Evolutionary conservation across 2,329 filamentous ascomycete species (phyloP), one percentile per base, ranked within the genome.

Genomic region (Colletotrichum chrysophilum): DNA sequence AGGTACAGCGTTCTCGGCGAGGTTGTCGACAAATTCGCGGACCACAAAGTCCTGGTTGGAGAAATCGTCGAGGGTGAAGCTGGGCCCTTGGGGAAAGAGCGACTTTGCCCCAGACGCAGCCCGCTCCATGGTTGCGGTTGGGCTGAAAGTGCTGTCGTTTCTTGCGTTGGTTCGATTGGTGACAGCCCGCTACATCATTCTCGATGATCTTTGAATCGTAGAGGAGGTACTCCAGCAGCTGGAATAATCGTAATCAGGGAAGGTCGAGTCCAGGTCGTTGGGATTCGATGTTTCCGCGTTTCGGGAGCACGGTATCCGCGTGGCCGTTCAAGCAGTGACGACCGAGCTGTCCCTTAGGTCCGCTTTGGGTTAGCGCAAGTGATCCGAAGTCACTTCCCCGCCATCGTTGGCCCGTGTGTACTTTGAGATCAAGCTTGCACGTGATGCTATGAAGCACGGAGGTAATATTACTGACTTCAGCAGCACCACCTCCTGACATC

Each of bases 11-110:
- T 90, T 94, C 78, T 98, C 96, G 66, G 96, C 97, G 74, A 99
- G 92, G 67, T 93, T 92, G 84, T 99, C 97, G 80, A 99, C 93
- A 83, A 99, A 99, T 87, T 99, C 97, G 82, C 98, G 96, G 79
- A 98, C 96, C 78, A 98, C 98, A 82, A 98, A 99, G 86, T 98
- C 97, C 81, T 94, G 94, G 83, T 90, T 94, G 73, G 95, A 95
- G 85, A 96, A 95, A 86, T 96, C 96, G 60, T 98, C 95, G 76
- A 98, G 89, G 12, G 93, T 95, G 87, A 98, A 98, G 84, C 90
- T 94, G 76, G 95, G 95, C 52, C 93, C 94, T 84, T 92, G 92
- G 73, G 94, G 93, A 83, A 95, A 96, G 82, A 96, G 89, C 79
- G 92, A 89, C 86, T 93, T 90, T 79, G 91, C 89, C 76, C 88